Conservation (phyloP, 2,329 filamentous ascomycete species). For the Knoxdaviesia capensis region DNA sequence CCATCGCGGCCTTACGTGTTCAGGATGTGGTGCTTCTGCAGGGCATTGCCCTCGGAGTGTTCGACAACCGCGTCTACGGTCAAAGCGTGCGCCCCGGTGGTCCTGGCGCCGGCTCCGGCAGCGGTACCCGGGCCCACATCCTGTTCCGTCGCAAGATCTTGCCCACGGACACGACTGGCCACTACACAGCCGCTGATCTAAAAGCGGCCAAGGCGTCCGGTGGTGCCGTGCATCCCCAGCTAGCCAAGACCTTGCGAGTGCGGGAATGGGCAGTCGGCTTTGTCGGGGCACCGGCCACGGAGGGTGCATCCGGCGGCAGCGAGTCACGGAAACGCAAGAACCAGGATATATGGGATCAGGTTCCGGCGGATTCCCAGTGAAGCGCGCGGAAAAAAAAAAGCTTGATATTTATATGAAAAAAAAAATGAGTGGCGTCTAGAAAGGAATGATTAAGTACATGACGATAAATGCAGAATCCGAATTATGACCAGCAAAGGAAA, state of each 20-base stretch:
- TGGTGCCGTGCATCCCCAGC: slow-evolving; percentile 21
- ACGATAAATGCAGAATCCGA: too few relatives aligned
- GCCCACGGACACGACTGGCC: slow-evolving; percentile 29
- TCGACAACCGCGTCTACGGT: slow-evolving; percentile 61
- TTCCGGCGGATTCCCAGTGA: too few relatives aligned
- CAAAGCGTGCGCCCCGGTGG: slow-evolving; percentile 42
- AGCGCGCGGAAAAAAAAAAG: too few relatives aligned
- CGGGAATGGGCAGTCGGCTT: slow-evolving; percentile 59
- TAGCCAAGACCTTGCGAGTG: slow-evolving; percentile 45
- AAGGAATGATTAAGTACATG: too few relatives aligned
- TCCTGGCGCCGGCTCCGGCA: slow-evolving; percentile 20
- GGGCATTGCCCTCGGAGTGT: slow-evolving; percentile 61
- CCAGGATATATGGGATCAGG: too few relatives aligned
- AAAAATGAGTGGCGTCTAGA: too few relatives aligned
- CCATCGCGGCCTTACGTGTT: slow-evolving; percentile 29
- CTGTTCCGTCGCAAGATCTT: slow-evolving; percentile 36
- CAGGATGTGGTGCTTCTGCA: slow-evolving; percentile 64
- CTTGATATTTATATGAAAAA: too few relatives aligned
- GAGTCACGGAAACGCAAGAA: too few relatives aligned
- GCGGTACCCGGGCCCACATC: slow-evolving; percentile 45
- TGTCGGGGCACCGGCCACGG: slow-evolving; percentile 21
- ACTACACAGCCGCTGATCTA: slow-evolving; percentile 34
- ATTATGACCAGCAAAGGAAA: too few relatives aligned
- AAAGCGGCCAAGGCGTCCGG: slow-evolving; percentile 7
- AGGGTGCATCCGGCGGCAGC: slow-evolving; percentile 7